phyloP scores from a whole-genome alignment of 2,329 filamentous ascomycete species.

The Mycosphaerella sp. region DNA sequence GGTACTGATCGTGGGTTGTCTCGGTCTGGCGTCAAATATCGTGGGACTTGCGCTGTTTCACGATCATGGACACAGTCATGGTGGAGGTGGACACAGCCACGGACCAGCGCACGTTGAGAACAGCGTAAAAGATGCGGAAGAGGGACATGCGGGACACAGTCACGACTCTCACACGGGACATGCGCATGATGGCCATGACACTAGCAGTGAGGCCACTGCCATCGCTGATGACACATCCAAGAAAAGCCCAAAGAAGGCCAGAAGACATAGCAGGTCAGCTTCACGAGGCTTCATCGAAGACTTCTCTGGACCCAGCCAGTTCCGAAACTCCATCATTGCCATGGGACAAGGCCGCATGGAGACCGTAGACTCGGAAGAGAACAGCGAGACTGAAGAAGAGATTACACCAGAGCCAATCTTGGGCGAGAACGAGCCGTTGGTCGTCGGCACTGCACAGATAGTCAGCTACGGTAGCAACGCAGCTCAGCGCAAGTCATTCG shows the following conservation, averaged over 20 bases:
- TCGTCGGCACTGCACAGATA: conserved; percentile 31
- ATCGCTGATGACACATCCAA: conserved; percentile 18
- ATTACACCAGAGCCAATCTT: conserved; percentile 14
- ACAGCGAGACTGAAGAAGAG: conserved; percentile 41
- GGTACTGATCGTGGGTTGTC: conserved; percentile 80
- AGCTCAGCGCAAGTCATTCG: conserved; percentile 30
- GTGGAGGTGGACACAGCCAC: conserved; percentile 51
- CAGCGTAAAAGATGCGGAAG: conserved; percentile 42
- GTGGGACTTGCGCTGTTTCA: conserved; percentile 86
- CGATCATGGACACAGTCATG: conserved; percentile 82
- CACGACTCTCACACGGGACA: conserved; percentile 47
- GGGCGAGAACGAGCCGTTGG: conserved; percentile 13
- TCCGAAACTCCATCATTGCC: conserved; percentile 86
- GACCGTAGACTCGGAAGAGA: conserved; percentile 49
- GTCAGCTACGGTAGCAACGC: conserved; percentile 26
- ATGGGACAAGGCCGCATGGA: conserved; percentile 56
- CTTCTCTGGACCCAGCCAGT: conserved; percentile 78
- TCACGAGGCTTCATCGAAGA: conserved; percentile 52
- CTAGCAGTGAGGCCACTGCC: conserved; percentile 42
- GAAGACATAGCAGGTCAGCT: conserved; percentile 57
- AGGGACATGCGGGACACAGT: conserved; percentile 47
- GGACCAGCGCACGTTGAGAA: conserved; percentile 32
- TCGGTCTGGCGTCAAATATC: conserved; percentile 82
- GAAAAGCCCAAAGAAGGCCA: conserved; percentile 22
- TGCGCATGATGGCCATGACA: conserved; percentile 58